These are phyloP conservation scores for Pseudogymnoascus sp. DNA, from an alignment of 2,329 filamentous ascomycete species.

Conservation along the genomic window DNA sequence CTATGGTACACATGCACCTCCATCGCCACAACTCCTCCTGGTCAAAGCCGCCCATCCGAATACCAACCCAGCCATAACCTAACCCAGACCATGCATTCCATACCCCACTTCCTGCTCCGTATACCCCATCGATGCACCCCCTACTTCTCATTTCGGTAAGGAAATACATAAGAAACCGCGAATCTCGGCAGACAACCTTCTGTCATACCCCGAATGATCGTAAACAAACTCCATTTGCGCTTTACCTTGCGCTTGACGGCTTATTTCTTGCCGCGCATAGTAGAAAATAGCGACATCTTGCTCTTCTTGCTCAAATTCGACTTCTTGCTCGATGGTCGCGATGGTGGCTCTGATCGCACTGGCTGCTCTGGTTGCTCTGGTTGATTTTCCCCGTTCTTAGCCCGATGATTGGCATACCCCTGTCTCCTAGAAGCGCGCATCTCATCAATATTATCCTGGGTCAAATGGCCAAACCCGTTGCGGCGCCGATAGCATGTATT, in stretches of 20 bases:
- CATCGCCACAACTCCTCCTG: background rate
- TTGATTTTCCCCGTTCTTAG: constrained; percentile 10
- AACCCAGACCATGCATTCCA: background rate
- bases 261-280: background rate
- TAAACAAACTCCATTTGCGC: background rate
- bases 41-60: background rate
- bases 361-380: too few relatives aligned
- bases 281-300: too few relatives aligned
- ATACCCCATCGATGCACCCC: background rate
- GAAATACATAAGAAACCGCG: background rate
- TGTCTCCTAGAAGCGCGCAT: constrained; percentile 62
- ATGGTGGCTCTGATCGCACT: too few relatives aligned
- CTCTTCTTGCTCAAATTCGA: background rate
- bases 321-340: background rate
- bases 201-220: background rate
- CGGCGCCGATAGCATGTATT: constrained; percentile 76
- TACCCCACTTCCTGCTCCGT: background rate
- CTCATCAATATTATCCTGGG: constrained; percentile 73
- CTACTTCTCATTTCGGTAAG: background rate
- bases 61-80: background rate
- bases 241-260: background rate
- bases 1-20: background rate
- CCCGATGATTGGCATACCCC: constrained; percentile 29
- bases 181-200: background rate
- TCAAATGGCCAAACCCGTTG: constrained; percentile 74